Evolutionary conservation across 805 yeast genomes (phyloP).

Genomic region (Monosporozyma aquatica): DNA sequence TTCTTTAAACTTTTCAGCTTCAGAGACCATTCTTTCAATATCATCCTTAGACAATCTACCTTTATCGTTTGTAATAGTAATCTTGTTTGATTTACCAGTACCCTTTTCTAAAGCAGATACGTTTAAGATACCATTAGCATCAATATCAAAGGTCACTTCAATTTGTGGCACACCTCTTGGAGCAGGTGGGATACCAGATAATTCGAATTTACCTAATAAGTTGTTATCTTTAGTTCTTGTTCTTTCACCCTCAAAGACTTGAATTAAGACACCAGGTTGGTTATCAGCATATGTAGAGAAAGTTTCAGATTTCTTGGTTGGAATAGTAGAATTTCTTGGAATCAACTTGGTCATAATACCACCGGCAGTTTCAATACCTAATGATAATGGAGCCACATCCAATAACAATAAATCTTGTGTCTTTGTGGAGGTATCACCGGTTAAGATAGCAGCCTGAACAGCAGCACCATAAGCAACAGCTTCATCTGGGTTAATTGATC

Average conservation of each 20-base stretch:
- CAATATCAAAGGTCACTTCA: slow-evolving; percentile 94
- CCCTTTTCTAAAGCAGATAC: slow-evolving; percentile 96
- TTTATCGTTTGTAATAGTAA: slow-evolving; percentile 96
- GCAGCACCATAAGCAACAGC: slow-evolving; percentile 99
- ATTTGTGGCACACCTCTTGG: slow-evolving; percentile 99
- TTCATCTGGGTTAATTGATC: slow-evolving; percentile 95
- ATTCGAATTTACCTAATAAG: slow-evolving; percentile 93
- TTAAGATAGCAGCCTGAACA: slow-evolving; percentile 92
- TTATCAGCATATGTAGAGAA: slow-evolving; percentile 96
- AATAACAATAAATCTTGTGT: slow-evolving; percentile 89
- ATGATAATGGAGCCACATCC: slow-evolving; percentile 95
- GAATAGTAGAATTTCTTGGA: slow-evolving; percentile 94
- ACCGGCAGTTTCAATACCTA: slow-evolving; percentile 98
- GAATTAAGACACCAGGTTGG: slow-evolving; percentile 97
- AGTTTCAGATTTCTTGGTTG: slow-evolving; percentile 94
- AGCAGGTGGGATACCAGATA: slow-evolving; percentile 94
- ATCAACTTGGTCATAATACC: slow-evolving; percentile 98
- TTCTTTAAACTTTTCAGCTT: slow-evolving; percentile 95
- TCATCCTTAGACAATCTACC: slow-evolving; percentile 98
- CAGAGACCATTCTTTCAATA: slow-evolving; percentile 94
- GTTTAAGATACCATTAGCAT: slow-evolving; percentile 95
- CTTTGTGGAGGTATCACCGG: slow-evolving; percentile 94
- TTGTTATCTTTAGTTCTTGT: slow-evolving; percentile 93
- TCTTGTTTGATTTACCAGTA: slow-evolving; percentile 95
- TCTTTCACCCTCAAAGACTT: slow-evolving; percentile 98